Evolutionary conservation across 129 eudicot species (phyloP).

Genomic region (Flaveria trinervia): DNA sequence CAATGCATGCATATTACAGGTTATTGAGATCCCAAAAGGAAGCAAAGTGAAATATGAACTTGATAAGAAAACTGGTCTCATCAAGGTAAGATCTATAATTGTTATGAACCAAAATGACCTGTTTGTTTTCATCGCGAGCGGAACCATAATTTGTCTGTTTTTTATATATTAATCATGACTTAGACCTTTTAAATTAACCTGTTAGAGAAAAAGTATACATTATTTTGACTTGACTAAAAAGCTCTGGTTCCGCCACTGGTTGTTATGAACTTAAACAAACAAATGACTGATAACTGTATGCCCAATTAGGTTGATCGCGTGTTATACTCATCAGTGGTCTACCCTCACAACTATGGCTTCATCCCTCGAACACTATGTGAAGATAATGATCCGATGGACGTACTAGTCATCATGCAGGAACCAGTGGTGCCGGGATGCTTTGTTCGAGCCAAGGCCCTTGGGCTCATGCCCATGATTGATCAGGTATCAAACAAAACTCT

Average conservation of each 20-base stretch:
- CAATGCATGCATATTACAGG: conserved; percentile 34
- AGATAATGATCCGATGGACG: conserved; percentile 91
- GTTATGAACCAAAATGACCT: background rate
- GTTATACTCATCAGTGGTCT: conserved; percentile 80
- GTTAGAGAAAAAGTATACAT: too few species aligned
- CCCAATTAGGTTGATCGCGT: conserved; percentile 69
- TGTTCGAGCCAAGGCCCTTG: conserved; percentile 89
- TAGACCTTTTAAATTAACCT: too few species aligned
- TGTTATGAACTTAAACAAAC: background rate
- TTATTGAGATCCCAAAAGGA: conserved; percentile 76
- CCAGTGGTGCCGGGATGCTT: conserved; percentile 90
- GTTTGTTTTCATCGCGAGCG: background rate
- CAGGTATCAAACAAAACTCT: conserved; percentile 45
- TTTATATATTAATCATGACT: too few species aligned
- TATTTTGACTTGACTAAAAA: too few species aligned
- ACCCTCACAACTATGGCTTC: conserved; percentile 89
- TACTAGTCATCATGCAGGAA: conserved; percentile 87
- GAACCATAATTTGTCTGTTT: too few species aligned
- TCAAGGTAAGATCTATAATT: conserved; percentile 47
- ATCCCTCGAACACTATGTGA: conserved; percentile 86
- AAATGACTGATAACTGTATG: background rate
- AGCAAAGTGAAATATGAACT: conserved; percentile 92
- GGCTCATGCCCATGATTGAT: conserved; percentile 98
- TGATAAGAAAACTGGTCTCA: conserved; percentile 87
- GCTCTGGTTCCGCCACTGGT: too few species aligned